Percentiles rank a stretch among this genome's conserved stretches.
phyloP scores from a whole-genome alignment of 352 stramenopile genomes.

The Plasmopara muralis region DNA sequence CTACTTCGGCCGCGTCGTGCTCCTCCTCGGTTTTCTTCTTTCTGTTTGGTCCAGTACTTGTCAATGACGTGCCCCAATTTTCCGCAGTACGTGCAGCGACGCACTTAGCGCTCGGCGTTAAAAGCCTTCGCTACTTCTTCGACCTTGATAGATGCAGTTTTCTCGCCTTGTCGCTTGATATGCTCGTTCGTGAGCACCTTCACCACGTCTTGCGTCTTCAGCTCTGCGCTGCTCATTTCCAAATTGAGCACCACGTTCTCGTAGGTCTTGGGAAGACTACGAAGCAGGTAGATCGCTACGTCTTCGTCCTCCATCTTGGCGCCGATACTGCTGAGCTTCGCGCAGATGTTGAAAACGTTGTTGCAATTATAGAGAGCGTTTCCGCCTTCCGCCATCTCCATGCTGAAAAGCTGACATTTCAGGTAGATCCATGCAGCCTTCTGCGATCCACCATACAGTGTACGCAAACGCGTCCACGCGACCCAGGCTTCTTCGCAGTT shows the following conservation, averaged over 20 bases:
- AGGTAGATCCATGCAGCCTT: no score
- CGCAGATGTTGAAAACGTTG: no score
- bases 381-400: no score
- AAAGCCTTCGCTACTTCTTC: not conserved
- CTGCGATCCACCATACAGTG: no score
- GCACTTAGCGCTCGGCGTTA: not conserved
- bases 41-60: not conserved
- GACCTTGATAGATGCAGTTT: not conserved
- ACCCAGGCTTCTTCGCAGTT: no score
- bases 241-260: not conserved
- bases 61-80: not conserved
- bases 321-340: not conserved
- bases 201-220: not conserved
- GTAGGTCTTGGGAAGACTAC: not conserved
- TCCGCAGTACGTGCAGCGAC: not conserved
- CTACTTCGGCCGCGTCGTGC: no score
- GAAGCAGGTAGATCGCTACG: not conserved
- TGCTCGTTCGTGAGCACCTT: slow-evolving; percentile 1
- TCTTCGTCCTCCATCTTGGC: not conserved
- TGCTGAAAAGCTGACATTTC: no score
- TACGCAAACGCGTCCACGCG: no score
- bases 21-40: not conserved
- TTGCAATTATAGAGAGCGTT: no score
- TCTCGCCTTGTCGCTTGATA: slow-evolving; percentile 1
- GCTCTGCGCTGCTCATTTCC: slow-evolving; percentile 1